Base-by-base conservation (phyloP, 129 eudicot species). In the Pseudognaphalium luteoalbum region DNA sequence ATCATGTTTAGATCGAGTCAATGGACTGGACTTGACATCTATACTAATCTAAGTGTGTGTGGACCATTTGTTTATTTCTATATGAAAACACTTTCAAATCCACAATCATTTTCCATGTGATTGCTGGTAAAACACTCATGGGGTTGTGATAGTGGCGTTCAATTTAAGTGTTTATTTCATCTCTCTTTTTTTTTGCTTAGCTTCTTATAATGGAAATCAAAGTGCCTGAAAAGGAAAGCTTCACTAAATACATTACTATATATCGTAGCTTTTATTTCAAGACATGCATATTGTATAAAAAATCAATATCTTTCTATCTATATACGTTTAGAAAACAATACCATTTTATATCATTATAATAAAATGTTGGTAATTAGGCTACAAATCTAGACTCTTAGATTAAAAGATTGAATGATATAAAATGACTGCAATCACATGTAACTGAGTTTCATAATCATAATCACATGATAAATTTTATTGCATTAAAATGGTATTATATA, bases 111-210 rank as follows among this genome's bases (percentile, higher is more conserved):
- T 62, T 39, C n/a, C 25, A 56, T 42, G 57, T 34, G 66, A 66
- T 76, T 80, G 83, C 83, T 80, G 83, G 80, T 80, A 76, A 80
- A 74, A 41, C 83, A 80, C 80, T 80, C 83, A 57, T 57, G 66
- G 51, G 7, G 34, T 51, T 72, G 80, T 74, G 71, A 71, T 30
- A 35, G 78, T 80, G 78, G 83, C 80, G 83, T 80, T 70, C 80
- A 74, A 19, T 74, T 74, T 58, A 80, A 80, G 83, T 80, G 80
- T 80, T 74, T 80, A 76, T 80, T 74, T 67, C 73, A 52, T 25
- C 62, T 28, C 29, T 20, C 3, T 25, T 57, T 7, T n/a, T 8
- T 68, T 51, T 78, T 39, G 42, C 62, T 59, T 74, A 57, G 33
- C 47, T 57, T 47, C 75, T 69, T 66, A 39, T 21, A 14, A 74